Base-by-base conservation (phyloP, 108 stramenopile genomes). In the Pseudonitzschia delicatissima region DNA sequence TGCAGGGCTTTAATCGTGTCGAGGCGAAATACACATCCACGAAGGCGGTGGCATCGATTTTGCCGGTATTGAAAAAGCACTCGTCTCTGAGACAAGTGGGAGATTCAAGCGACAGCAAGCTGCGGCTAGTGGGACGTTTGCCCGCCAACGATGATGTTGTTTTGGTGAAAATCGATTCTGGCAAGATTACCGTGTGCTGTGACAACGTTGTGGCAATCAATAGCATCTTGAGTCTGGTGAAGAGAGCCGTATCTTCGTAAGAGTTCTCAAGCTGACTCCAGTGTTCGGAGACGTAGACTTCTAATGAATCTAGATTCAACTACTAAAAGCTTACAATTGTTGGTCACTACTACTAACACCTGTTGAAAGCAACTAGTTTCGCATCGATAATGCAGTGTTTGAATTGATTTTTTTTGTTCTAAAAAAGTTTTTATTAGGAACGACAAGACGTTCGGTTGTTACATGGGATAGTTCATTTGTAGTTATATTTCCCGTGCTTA, bases 1-100 rank as follows among this genome's bases (percentile, higher is more conserved):
- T 93, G 63, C 80, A 89, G 66, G 85, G 92, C 39, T 86, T 91
- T 58, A 81, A 86, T 29, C 79, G 87, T 39, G 82, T 83, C 28
- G 71, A 77, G 4, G 39, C 79, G n/a, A 45, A 17, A 13, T 61
- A 57, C 57, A 62, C 62, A 42, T n/a, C 73, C 1, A 31, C 57
- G 20, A 31, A 34, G 35, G 42, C 61, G 61, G 32, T 74, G 47
- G 57, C 70, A 64, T n/a, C 61, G 69, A 36, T 71, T 57, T 21
- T 60, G 5, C 6, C 45, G 33, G 4, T 15, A 11, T 21, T 76
- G 12, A 20, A 44, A 31, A 76, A 76, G 39, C 21, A 62, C 17
- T 44, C 64, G 5, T 58, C 74, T 12, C 59, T 68, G 40, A 57
- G 45, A 44, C 12, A 62, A 44, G 25, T 71, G 42, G 58, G 69